Conservation (phyloP, 176 grass and related monocot species). For the Musa schizocarpa region DNA sequence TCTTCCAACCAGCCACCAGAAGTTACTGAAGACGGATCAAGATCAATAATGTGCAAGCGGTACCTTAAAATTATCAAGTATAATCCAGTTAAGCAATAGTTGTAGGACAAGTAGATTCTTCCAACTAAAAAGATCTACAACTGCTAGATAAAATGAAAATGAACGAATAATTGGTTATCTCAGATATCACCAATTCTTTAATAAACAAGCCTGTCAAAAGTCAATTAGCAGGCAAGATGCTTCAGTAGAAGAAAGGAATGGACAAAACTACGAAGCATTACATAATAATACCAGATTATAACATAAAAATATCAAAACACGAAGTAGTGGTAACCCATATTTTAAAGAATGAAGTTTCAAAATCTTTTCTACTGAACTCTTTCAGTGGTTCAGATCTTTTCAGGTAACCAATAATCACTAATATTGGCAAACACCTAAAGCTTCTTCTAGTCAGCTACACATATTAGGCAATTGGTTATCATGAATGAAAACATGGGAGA, state of each 20-base stretch:
- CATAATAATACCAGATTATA: neutral
- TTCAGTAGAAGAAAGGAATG: too few species aligned
- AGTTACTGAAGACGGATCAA: constrained; percentile 74
- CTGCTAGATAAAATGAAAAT: too few species aligned
- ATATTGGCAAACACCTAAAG: neutral
- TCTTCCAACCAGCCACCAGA: constrained; percentile 96
- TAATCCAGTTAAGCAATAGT: neutral
- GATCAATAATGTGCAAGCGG: constrained; percentile 74
- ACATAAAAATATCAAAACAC: neutral
- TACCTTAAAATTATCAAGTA: constrained; percentile 37
- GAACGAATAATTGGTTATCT: too few species aligned
- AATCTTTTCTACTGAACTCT: neutral
- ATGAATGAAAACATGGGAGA: neutral
- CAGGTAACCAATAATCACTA: neutral
- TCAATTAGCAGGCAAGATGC: too few species aligned
- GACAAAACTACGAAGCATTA: too few species aligned
- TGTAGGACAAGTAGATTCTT: neutral
- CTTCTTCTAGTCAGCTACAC: neutral
- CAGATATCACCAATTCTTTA: too few species aligned
- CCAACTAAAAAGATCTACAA: too few species aligned
- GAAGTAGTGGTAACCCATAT: neutral
- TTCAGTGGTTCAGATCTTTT: neutral
- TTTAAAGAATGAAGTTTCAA: neutral
- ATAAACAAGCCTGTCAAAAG: too few species aligned
- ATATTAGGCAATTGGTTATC: neutral